Evolutionary conservation across 192 early-diverging fungal genomes (phyloP).

Genomic region (Backusella tuberculispora): DNA sequence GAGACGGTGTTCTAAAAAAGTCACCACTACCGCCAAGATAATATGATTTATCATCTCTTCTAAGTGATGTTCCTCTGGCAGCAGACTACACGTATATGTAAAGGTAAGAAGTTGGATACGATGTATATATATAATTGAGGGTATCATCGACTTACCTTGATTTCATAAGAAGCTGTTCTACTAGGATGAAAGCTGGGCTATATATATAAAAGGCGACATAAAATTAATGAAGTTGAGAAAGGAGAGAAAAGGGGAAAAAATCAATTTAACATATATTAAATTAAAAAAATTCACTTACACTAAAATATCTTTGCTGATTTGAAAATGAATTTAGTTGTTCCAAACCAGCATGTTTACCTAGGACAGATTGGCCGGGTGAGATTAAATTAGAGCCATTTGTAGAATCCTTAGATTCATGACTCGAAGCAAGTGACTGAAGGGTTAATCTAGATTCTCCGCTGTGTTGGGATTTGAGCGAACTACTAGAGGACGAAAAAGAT

Average conservation of each 20-base stretch:
- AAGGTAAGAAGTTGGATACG: neutral
- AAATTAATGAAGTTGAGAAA: neutral
- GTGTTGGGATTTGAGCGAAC: constrained; percentile 8
- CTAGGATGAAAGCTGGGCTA: constrained; percentile 24
- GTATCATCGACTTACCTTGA: neutral
- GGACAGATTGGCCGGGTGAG: neutral
- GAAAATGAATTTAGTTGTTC: neutral
- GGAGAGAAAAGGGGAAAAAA: neutral
- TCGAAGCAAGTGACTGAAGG: constrained; percentile 6
- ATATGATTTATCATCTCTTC: neutral
- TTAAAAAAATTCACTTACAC: neutral
- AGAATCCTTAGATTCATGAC: neutral
- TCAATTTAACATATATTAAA: neutral
- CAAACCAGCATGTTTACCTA: neutral
- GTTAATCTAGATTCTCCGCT: constrained; percentile 14
- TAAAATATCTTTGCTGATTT: constrained; percentile 10
- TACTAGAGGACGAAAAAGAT: constrained; percentile 15
- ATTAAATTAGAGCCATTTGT: neutral
- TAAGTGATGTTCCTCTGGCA: neutral
- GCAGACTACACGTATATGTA: neutral
- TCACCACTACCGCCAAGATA: neutral
- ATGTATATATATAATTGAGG: neutral
- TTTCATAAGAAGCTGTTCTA: constrained; percentile 21
- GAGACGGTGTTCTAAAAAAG: neutral
- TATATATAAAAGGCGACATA: neutral